Conservation (phyloP, 176 grass and related monocot genomes). For the Eleusine coracana region DNA sequence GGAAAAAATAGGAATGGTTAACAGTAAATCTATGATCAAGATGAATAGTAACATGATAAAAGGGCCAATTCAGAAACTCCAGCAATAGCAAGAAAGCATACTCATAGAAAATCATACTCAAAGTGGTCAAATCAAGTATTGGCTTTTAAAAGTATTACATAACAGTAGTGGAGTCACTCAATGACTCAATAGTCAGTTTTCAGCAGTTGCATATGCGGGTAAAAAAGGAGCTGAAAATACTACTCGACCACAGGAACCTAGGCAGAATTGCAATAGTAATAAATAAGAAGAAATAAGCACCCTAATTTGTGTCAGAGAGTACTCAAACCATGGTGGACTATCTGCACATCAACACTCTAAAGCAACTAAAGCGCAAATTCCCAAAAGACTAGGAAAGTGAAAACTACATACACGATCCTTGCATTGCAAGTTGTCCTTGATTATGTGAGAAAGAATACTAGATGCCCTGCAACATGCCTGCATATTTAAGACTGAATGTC, state of each 20-base stretch:
- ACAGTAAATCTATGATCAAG: slow-evolving; percentile 11
- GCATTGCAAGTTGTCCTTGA: slow-evolving; percentile 93
- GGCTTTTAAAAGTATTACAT: neutral
- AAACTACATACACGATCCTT: slow-evolving; percentile 80
- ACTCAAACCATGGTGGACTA: neutral
- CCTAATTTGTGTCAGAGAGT: neutral
- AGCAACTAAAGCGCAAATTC: neutral
- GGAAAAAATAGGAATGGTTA: neutral
- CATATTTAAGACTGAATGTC: slow-evolving; percentile 48
- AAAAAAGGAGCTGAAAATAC: slow-evolving; percentile 14
- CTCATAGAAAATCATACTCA: slow-evolving; percentile 9
- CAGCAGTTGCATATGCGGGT: slow-evolving; percentile 6
- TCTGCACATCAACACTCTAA: neutral
- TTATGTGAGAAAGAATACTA: slow-evolving; percentile 90
- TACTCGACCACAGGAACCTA: neutral
- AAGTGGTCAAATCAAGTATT: neutral
- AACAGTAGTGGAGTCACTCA: slow-evolving; percentile 18
- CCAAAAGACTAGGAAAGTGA: slow-evolving; percentile 27
- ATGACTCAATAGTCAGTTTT: slow-evolving; percentile 21
- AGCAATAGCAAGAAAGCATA: slow-evolving; percentile 24
- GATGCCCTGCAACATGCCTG: slow-evolving; percentile 89
- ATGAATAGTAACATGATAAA: slow-evolving; percentile 18
- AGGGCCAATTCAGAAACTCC: slow-evolving; percentile 9
- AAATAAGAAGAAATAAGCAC: neutral
- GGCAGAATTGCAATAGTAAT: neutral